Evolutionary conservation across 2,329 filamentous ascomycete species (phyloP), one percentile per base, ranked within the genome.

Genomic region (Microsporum ferrugineum): DNA sequence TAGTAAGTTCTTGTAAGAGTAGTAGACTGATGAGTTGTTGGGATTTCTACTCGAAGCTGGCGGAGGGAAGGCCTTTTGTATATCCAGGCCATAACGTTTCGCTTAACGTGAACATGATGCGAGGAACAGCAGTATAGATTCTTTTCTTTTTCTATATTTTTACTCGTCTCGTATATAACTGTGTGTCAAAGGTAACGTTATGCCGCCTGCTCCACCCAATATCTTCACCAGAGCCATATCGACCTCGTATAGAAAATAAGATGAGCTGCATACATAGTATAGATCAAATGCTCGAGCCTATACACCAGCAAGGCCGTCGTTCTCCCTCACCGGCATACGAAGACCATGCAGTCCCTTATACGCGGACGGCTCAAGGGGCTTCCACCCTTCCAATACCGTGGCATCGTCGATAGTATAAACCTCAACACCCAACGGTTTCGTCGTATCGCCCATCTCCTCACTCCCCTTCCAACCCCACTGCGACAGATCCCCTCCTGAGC

Each of bases 401-500:
- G 75, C 71, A 66, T 87, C 82, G 33, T 77, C 73, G 12, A 92
- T 72, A 62, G 79, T 78, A 71, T 84, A 91, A 0, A 94, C 84
- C 66, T 91, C 84, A 0, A 92, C 86, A 56, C 84, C 84, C 4
- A 94, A 79, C 0, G 88, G 88, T 5, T 88, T 81, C 82, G 89
- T 89, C 59, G 84, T 85, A 68, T 84, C 81, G 65, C 84, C 82
- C 72, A 83, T 86, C 55, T 81, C 82, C 43, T 70, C 75, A 62
- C 77, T 79, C 49, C 80, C 83, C 10, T 86, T 85, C 79, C 89
- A 94, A 0, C 88, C 88, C 88, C 88, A 92, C n/a, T 83, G 78
- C 0, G 87, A 90, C 56, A 94, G 75, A 70, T 94, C 89, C 0
- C 89, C 89, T 1, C 89, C 89, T 0, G 89, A 89, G 69, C 89